A percentile compares a stretch with the other conserved stretches of the same genome.
phyloP scores from a whole-genome alignment of 2,329 filamentous ascomycete species.

The Aspergillus chevalieri region DNA sequence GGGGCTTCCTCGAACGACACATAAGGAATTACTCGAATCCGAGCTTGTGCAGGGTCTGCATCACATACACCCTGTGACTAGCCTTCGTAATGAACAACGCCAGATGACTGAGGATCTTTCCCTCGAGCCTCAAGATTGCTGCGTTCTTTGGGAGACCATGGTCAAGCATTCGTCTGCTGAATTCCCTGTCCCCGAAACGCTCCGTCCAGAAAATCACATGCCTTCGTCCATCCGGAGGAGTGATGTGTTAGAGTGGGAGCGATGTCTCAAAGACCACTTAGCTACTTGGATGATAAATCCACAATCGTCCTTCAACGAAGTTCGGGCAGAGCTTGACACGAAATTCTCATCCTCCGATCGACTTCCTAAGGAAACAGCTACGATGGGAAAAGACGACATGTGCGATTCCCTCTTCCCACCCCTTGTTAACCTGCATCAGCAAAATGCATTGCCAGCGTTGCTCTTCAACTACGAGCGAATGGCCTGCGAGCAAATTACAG shows the following conservation, averaged over 20 bases:
- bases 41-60: conserved; percentile 47
- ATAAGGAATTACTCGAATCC: conserved; percentile 37
- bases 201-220: conserved; percentile 36
- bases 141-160: conserved; percentile 61
- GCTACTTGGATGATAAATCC: conserved; percentile 54
- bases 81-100: conserved; percentile 55
- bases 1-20: conserved; percentile 37
- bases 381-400: conserved; percentile 26
- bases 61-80: conserved; percentile 62
- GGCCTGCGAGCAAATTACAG: conserved; percentile 54
- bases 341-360: not conserved
- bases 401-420: conserved; percentile 47
- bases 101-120: conserved; percentile 61
- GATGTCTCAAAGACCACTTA: conserved; percentile 53
- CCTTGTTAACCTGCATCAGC: conserved; percentile 46
- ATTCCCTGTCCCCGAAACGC: conserved; percentile 40
- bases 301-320: conserved; percentile 47
- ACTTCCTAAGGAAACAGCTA: too few relatives aligned
- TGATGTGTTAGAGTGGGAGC: conserved; percentile 62
- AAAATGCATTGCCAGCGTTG: conserved; percentile 64
- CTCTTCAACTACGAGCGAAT: conserved; percentile 70
- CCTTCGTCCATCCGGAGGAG: conserved; percentile 56
- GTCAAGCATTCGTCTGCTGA: conserved; percentile 47
- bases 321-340: conserved; percentile 44
- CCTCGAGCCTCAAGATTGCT: conserved; percentile 66